These are phyloP conservation scores for Pulveroboletus frians DNA, from an alignment of 768 basidiomycete genomes.

Conservation along the genomic window DNA sequence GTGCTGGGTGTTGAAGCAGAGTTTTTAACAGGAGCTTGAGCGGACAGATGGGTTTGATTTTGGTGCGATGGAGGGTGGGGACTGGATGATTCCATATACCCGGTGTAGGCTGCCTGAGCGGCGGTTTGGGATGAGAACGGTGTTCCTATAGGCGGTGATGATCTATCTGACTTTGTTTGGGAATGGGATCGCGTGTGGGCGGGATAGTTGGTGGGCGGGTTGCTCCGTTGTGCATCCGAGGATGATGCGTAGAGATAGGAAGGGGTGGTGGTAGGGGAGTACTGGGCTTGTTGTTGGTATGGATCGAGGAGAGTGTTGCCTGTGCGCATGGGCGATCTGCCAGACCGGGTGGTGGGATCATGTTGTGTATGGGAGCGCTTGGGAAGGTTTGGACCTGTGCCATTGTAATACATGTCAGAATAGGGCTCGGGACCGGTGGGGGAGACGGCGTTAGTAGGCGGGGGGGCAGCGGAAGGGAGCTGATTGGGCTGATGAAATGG, in stretches of 20 bases:
- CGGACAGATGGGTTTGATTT: conserved; percentile 47
- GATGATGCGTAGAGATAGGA: conserved; percentile 41
- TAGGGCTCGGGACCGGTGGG: conserved; percentile 42
- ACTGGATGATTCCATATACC: conserved; percentile 61
- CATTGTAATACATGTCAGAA: conserved; percentile 60
- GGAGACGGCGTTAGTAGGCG: conserved; percentile 34
- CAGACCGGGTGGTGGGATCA: conserved; percentile 45
- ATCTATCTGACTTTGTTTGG: conserved; percentile 47
- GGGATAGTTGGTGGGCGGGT: conserved; percentile 41
- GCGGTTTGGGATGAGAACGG: conserved; percentile 54
- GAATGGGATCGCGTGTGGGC: conserved; percentile 56
- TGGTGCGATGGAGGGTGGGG: conserved; percentile 51
- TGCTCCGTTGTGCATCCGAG: conserved; percentile 38
- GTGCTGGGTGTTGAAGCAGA: conserved; percentile 67
- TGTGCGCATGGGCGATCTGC: conserved; percentile 61
- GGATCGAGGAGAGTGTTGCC: conserved; percentile 59
- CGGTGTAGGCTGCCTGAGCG: conserved; percentile 39
- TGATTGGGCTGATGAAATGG: conserved; percentile 53
- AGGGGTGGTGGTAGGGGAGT: conserved; percentile 50
- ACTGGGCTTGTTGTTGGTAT: conserved; percentile 61
- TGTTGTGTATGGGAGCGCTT: conserved; percentile 54
- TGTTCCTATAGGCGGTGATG: conserved; percentile 44
- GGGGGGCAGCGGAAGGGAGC: conserved; percentile 27
- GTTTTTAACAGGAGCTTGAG: conserved; percentile 45
- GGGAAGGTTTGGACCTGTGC: conserved; percentile 41